Evolutionary conservation across 1,284 basidiomycete genomes (phyloP).

Genomic region (Ustilago esculenta): DNA sequence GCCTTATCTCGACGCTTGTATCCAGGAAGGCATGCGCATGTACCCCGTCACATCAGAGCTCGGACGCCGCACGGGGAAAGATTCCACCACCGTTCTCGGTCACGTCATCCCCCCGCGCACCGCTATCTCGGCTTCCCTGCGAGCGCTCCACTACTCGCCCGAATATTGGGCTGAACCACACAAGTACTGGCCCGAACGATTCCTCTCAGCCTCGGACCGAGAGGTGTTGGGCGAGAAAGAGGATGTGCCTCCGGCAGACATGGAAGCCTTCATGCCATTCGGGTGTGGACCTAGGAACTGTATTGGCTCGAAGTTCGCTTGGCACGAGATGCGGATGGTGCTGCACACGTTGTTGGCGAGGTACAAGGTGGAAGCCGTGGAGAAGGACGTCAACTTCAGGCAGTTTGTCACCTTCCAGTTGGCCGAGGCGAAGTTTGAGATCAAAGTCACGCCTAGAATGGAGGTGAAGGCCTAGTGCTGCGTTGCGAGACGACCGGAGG

Average conservation of each 20-base stretch:
- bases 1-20: conserved; percentile 15
- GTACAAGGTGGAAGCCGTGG: conserved; percentile 1
- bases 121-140: conserved; percentile 11
- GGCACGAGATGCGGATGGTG: conserved; percentile 17
- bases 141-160: conserved; percentile 8
- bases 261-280: conserved; percentile 19
- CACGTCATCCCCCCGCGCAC: conserved; percentile 16
- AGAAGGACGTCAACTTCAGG: conserved; percentile 12
- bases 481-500: no score
- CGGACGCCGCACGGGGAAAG: conserved; percentile 5
- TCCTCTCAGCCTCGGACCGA: neutral
- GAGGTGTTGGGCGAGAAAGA: no score
- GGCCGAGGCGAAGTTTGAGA: conserved; percentile 2
- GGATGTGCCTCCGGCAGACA: conserved; percentile 4
- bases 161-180: conserved; percentile 10
- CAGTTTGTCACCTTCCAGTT: conserved; percentile 22
- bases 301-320: conserved; percentile 13
- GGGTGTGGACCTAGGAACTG: conserved; percentile 12
- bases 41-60: conserved; percentile 11
- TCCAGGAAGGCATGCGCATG: conserved; percentile 21
- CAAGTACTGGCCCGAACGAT: conserved; percentile 12
- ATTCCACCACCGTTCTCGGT: conserved; percentile 2
- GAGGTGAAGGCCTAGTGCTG: neutral
- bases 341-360: conserved; percentile 8
- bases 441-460: conserved; percentile 4